Evolutionary conservation across 2,329 filamentous ascomycete species (phyloP).

Genomic region (Sordariomycetes sp.): DNA sequence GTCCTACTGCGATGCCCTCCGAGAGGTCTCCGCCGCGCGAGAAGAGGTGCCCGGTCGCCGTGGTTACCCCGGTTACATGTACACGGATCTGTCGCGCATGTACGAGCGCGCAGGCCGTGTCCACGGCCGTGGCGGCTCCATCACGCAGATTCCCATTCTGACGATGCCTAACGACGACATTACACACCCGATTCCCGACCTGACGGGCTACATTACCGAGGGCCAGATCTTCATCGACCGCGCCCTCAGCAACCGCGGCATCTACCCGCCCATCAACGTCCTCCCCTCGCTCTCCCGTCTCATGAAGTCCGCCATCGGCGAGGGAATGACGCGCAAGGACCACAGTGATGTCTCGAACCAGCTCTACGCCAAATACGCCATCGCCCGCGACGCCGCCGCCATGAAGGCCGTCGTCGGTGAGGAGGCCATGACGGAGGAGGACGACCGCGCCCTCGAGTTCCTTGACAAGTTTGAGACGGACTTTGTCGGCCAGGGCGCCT

Average conservation of each 20-base stretch:
- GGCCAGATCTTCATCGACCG: slow-evolving; percentile 97
- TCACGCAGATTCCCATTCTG: slow-evolving; percentile 96
- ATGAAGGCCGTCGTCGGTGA: slow-evolving; percentile 99
- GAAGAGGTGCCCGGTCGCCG: slow-evolving; percentile 98
- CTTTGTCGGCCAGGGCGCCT: slow-evolving; percentile 84
- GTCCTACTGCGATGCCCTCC: slow-evolving; percentile 95
- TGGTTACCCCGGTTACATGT: slow-evolving; percentile 99
- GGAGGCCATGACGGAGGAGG: slow-evolving; percentile 87
- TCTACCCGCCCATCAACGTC: slow-evolving; percentile 98
- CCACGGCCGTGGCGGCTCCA: slow-evolving; percentile 89
- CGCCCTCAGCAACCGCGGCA: slow-evolving; percentile 85
- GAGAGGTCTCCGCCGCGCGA: slow-evolving; percentile 93
- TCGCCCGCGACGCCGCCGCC: slow-evolving; percentile 91
- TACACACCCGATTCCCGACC: slow-evolving; percentile 94
- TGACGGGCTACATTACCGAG: slow-evolving; percentile 98
- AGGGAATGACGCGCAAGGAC: slow-evolving; percentile 91
- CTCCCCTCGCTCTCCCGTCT: slow-evolving; percentile 94
- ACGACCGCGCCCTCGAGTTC: slow-evolving; percentile 96
- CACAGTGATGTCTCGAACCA: slow-evolving; percentile 99
- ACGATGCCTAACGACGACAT: slow-evolving; percentile 99
- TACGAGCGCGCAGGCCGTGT: slow-evolving; percentile 99
- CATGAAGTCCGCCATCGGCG: slow-evolving; percentile 99
- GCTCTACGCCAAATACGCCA: slow-evolving; percentile 98
- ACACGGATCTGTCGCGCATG: slow-evolving; percentile 99
- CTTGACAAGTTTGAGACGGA: slow-evolving; percentile 95